Evolutionary conservation across 2,329 filamentous ascomycete genomes (phyloP).

Genomic region (Trichoderma sp.): DNA sequence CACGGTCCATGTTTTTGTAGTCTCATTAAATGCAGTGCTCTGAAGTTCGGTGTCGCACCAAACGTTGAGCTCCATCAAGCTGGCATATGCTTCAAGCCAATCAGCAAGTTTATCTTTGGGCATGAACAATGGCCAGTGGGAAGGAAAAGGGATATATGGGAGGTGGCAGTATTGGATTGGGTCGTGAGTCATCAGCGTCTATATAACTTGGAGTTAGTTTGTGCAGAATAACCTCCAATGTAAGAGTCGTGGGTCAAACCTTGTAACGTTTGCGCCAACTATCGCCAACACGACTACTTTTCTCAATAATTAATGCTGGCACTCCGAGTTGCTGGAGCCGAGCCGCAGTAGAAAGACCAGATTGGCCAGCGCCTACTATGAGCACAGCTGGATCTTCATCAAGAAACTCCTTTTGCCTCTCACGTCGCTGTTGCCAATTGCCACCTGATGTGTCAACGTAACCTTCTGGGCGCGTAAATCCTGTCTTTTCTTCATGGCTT

Average conservation of each 20-base stretch:
- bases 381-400: neutral
- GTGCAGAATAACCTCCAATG: neutral
- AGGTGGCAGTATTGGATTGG: slow-evolving; percentile 60
- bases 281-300: slow-evolving; percentile 55
- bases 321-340: slow-evolving; percentile 23
- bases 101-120: slow-evolving; percentile 69
- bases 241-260: neutral
- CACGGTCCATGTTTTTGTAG: slow-evolving; percentile 52
- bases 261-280: slow-evolving; percentile 64
- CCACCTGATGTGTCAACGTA: neutral
- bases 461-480: neutral
- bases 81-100: slow-evolving; percentile 65
- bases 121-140: slow-evolving; percentile 65
- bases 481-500: neutral
- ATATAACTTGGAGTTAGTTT: neutral
- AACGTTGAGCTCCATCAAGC: slow-evolving; percentile 62
- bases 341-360: neutral
- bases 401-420: neutral
- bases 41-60: slow-evolving; percentile 56
- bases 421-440: slow-evolving; percentile 4
- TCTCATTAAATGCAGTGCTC: slow-evolving; percentile 49
- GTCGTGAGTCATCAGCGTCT: slow-evolving; percentile 64
- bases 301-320: slow-evolving; percentile 52
- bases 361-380: neutral
- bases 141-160: slow-evolving; percentile 62